Conservation (phyloP, 169 alveolate species). For the Cryptosporidium sp. region DNA sequence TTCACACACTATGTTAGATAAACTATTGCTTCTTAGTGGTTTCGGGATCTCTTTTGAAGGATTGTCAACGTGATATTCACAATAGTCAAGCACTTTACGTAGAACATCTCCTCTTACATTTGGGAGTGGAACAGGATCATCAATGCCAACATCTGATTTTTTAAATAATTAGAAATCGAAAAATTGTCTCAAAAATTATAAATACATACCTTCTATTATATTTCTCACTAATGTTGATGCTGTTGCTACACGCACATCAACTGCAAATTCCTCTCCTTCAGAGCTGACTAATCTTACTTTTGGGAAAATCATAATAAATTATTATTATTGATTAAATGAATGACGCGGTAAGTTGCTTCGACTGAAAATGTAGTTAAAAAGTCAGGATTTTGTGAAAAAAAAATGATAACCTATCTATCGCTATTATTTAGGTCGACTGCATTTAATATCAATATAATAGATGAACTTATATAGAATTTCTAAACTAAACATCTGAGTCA, state of each 20-base stretch:
- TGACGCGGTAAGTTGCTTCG: not conserved
- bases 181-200: not conserved
- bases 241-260: slow-evolving; percentile 88
- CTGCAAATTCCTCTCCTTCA: slow-evolving; percentile 92
- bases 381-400: not conserved
- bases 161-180: not conserved
- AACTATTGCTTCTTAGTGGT: slow-evolving; percentile 90
- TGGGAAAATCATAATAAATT: slow-evolving; percentile 37
- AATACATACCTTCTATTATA: slow-evolving; percentile 88
- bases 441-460: not conserved
- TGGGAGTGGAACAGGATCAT: slow-evolving; percentile 93
- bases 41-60: slow-evolving; percentile 94
- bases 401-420: slow-evolving; percentile 4
- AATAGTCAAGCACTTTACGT: slow-evolving; percentile 91
- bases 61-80: slow-evolving; percentile 90
- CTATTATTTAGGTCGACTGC: not conserved
- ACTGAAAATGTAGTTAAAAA: not conserved
- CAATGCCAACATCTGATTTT: slow-evolving; percentile 87
- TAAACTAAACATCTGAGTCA: slow-evolving; percentile 62
- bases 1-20: slow-evolving; percentile 88
- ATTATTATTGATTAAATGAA: not conserved
- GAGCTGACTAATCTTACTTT: slow-evolving; percentile 87
- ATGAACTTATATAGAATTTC: not conserved
- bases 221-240: slow-evolving; percentile 89
- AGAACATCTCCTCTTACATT: slow-evolving; percentile 89